Conservation (phyloP, 2,329 filamentous ascomycete genomes). For the Neonectria faginata region DNA sequence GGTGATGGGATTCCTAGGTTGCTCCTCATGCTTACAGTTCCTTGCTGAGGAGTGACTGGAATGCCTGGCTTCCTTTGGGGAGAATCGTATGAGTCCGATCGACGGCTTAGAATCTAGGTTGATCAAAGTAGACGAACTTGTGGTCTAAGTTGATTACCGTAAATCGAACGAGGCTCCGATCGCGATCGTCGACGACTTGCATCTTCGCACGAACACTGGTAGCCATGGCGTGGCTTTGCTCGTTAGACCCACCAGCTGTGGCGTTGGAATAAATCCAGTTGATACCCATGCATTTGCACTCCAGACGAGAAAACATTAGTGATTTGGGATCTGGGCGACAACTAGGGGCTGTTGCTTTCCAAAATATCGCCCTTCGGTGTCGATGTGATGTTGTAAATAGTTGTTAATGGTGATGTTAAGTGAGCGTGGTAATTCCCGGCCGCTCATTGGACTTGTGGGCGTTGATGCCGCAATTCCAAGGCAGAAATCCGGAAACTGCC, state of each 20-base stretch:
- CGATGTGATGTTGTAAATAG: not conserved
- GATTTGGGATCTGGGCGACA: not conserved
- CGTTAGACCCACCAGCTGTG: conserved; percentile 28
- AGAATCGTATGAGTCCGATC: not conserved
- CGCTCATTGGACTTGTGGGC: conserved; percentile 35
- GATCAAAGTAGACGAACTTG: not conserved
- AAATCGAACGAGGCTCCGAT: not conserved
- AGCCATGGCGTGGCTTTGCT: conserved; percentile 18
- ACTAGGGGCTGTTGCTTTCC: too few species aligned
- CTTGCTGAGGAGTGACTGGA: conserved; percentile 6
- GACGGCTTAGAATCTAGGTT: not conserved
- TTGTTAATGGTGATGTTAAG: conserved; percentile 6
- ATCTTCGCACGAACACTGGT: not conserved
- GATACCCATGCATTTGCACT: not conserved
- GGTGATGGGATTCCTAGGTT: conserved; percentile 1
- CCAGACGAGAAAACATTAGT: not conserved
- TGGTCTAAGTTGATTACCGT: not conserved
- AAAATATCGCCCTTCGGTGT: not conserved
- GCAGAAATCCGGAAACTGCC: conserved; percentile 41
- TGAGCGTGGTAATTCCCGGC: conserved; percentile 43
- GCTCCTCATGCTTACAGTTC: not conserved
- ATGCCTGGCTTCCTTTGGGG: not conserved
- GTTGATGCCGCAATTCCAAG: conserved; percentile 44
- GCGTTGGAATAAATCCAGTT: conserved; percentile 19
- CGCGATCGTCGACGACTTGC: not conserved